Evolutionary conservation across 164 flowering plant genomes (phyloP).

Genomic region (Nelumbo lutea): DNA sequence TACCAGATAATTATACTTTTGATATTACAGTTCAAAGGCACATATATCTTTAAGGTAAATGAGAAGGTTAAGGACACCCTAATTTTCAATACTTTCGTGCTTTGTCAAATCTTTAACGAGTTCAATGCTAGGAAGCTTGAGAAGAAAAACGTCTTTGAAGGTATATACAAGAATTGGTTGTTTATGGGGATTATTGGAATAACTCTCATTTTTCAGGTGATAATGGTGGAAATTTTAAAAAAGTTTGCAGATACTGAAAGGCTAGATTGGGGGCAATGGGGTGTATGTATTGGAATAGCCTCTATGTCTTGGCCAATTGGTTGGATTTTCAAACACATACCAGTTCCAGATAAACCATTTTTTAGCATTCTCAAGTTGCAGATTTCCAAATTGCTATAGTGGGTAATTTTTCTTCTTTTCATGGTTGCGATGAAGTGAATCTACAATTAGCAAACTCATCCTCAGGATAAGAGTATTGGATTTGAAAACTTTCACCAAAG

Average conservation of each 20-base stretch:
- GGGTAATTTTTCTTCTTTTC: no score
- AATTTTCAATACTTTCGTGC: no score
- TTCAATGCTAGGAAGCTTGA: no score
- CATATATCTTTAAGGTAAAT: neutral
- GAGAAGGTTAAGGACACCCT: neutral
- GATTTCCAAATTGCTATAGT: no score
- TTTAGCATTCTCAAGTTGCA: neutral
- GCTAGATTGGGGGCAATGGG: neutral
- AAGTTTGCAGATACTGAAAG: neutral
- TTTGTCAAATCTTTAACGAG: neutral
- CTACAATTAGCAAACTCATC: no score
- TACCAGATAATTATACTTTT: neutral
- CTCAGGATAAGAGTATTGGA: no score
- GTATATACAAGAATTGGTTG: neutral
- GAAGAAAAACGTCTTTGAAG: no score
- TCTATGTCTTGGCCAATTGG: neutral
- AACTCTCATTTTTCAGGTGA: no score
- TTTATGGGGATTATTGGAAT: neutral
- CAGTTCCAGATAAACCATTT: neutral
- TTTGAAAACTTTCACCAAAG: no score
- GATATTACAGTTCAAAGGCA: neutral
- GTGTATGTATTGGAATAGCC: neutral
- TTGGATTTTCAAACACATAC: neutral
- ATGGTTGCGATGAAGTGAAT: no score
- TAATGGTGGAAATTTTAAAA: neutral